Conservation (phyloP, 345 rosid genomes). For the Eucalyptus pauciflora region DNA sequence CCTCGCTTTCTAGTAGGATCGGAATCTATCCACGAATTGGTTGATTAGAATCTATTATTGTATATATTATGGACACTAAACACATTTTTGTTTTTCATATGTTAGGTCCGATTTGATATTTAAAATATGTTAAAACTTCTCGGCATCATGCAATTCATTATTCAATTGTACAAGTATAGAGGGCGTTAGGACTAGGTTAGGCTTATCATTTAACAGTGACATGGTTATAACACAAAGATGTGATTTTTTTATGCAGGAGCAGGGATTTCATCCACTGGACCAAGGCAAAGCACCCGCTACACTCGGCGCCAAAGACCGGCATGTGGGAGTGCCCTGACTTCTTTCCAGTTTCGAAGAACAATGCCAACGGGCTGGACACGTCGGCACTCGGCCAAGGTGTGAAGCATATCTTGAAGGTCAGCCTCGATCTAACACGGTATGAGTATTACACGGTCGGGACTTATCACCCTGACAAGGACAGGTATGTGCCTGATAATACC, state of each 20-base stretch:
- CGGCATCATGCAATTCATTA: background rate
- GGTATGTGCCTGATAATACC: slow-evolving; percentile 39
- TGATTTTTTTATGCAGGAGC: slow-evolving; percentile 9
- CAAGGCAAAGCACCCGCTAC: slow-evolving; percentile 62
- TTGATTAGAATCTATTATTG: background rate
- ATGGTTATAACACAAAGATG: background rate
- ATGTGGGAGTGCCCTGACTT: slow-evolving; percentile 98
- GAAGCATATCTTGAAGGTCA: slow-evolving; percentile 62
- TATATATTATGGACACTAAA: background rate
- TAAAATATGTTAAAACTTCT: background rate
- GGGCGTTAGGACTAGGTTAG: background rate
- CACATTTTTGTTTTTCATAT: background rate
- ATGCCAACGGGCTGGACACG: slow-evolving; percentile 39
- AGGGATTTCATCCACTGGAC: slow-evolving; percentile 55
- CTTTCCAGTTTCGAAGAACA: slow-evolving; percentile 35
- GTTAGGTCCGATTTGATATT: background rate
- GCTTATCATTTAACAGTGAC: background rate
- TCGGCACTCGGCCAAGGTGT: slow-evolving; percentile 3
- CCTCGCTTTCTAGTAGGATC: background rate
- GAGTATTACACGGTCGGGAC: slow-evolving; percentile 72
- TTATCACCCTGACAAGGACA: slow-evolving; percentile 24
- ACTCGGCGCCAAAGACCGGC: slow-evolving; percentile 36
- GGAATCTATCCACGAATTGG: background rate
- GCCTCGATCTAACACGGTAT: slow-evolving; percentile 57
- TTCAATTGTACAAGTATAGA: background rate